Evolutionary conservation across 306 rosid genomes (phyloP).

Genomic region (Alnus rubra): DNA sequence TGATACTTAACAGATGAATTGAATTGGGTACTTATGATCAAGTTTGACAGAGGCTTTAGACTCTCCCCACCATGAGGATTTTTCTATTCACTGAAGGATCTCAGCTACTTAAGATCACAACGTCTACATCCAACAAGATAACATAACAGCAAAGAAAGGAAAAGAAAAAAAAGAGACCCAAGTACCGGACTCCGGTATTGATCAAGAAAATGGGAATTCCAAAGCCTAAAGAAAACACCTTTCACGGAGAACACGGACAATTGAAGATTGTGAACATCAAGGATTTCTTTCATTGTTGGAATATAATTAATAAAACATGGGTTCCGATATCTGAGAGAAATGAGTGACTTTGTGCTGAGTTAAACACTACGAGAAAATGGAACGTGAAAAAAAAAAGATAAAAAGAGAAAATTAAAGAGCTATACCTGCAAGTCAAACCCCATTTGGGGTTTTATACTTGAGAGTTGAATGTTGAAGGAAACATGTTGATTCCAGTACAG

Average conservation of each 20-base stretch:
- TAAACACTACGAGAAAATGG: neutral
- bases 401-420: neutral
- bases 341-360: conserved; percentile 18
- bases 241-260: conserved; percentile 2
- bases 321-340: conserved; percentile 4
- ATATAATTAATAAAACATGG: conserved; percentile 7
- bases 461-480: neutral
- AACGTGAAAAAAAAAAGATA: neutral
- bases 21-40: conserved; percentile 1
- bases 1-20: conserved; percentile 24
- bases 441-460: neutral
- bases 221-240: conserved; percentile 4
- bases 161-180: conserved; percentile 8
- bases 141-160: conserved; percentile 4
- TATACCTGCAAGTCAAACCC: conserved; percentile 31
- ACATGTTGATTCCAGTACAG: neutral
- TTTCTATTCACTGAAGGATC: conserved; percentile 18
- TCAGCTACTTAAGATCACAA: conserved; percentile 23
- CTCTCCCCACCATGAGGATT: neutral
- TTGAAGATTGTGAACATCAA: conserved; percentile 17
- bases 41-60: too few relatives aligned
- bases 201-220: conserved; percentile 17
- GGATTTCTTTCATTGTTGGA: conserved; percentile 16
- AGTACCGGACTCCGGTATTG: conserved; percentile 5
- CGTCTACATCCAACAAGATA: conserved; percentile 11